phyloP scores from a whole-genome alignment of 495 filamentous ascomycete species.

The Talaromyces thailandensis region DNA sequence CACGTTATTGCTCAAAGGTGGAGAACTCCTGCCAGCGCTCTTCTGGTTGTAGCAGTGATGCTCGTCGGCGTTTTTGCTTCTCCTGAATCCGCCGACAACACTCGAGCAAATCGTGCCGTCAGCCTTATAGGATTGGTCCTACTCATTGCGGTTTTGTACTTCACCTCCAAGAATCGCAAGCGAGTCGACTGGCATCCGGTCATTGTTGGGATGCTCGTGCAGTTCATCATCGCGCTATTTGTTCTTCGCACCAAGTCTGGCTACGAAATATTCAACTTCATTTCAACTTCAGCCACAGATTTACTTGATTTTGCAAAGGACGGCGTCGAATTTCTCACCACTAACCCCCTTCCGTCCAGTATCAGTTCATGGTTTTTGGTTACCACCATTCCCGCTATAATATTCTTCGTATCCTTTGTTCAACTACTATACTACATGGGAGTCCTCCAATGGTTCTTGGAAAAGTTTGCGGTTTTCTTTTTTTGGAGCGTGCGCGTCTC shows the following conservation, averaged over 20 bases:
- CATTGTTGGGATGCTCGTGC: constrained; percentile 76
- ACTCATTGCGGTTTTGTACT: constrained; percentile 55
- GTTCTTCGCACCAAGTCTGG: constrained; percentile 70
- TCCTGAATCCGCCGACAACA: constrained; percentile 63
- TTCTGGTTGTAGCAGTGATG: constrained; percentile 56
- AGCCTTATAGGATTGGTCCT: constrained; percentile 73
- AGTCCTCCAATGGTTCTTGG: constrained; percentile 77
- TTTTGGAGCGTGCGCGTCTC: constrained; percentile 85
- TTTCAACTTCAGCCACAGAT: constrained; percentile 58
- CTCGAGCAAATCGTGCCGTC: constrained; percentile 65
- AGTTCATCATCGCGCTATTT: constrained; percentile 83
- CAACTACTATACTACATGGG: constrained; percentile 73
- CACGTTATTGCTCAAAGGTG: constrained; percentile 51
- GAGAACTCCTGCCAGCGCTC: constrained; percentile 48
- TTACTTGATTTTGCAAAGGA: constrained; percentile 62
- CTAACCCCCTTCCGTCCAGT: constrained; percentile 24
- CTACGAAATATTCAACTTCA: constrained; percentile 81
- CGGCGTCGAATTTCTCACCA: constrained; percentile 66
- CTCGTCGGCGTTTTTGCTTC: constrained; percentile 67
- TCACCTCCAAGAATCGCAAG: constrained; percentile 61
- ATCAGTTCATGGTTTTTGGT: constrained; percentile 56
- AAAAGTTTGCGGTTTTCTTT: constrained; percentile 81
- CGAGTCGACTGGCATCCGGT: constrained; percentile 61
- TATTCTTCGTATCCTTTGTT: constrained; percentile 86
- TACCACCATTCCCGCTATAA: constrained; percentile 69